Evolutionary conservation across 2,329 filamentous ascomycete species (phyloP).

Genomic region (Colletotrichum sp.): DNA sequence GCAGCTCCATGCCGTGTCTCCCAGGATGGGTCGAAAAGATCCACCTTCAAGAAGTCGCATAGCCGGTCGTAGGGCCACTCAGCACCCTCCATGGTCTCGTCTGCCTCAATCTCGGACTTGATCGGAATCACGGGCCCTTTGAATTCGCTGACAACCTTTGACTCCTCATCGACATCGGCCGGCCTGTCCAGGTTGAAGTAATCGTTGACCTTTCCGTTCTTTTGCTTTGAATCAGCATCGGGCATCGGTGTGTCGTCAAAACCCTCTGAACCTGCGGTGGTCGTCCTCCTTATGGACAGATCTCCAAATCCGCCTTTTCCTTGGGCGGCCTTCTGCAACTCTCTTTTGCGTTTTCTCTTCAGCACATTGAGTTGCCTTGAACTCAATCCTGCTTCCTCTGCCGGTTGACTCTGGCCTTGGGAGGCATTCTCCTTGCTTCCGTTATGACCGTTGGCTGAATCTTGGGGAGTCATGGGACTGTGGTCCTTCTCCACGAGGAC

Average conservation of each 20-base stretch:
- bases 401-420: slow-evolving; percentile 39
- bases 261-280: slow-evolving; percentile 65
- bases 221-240: slow-evolving; percentile 55
- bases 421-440: slow-evolving; percentile 37
- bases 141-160: slow-evolving; percentile 93
- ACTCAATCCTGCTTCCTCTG: slow-evolving; percentile 77
- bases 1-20: slow-evolving; percentile 95
- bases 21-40: slow-evolving; percentile 93
- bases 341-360: slow-evolving; percentile 91
- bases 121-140: slow-evolving; percentile 83
- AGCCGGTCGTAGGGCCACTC: slow-evolving; percentile 96
- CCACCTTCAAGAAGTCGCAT: slow-evolving; percentile 91
- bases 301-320: slow-evolving; percentile 92
- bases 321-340: slow-evolving; percentile 82
- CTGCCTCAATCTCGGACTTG: slow-evolving; percentile 83
- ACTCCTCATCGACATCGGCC: slow-evolving; percentile 81
- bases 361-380: slow-evolving; percentile 93
- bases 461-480: slow-evolving; percentile 50
- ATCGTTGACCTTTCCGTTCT: slow-evolving; percentile 72
- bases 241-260: slow-evolving; percentile 62
- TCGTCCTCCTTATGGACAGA: slow-evolving; percentile 70
- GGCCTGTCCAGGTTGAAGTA: slow-evolving; percentile 90
- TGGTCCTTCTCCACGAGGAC: slow-evolving; percentile 53
- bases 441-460: slow-evolving; percentile 39
- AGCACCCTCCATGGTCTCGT: slow-evolving; percentile 75